Percentiles rank a stretch among this genome's conserved stretches.
phyloP scores from a whole-genome alignment of 768 basidiomycete species.

The Porphyrellus cyaneotinctus region DNA sequence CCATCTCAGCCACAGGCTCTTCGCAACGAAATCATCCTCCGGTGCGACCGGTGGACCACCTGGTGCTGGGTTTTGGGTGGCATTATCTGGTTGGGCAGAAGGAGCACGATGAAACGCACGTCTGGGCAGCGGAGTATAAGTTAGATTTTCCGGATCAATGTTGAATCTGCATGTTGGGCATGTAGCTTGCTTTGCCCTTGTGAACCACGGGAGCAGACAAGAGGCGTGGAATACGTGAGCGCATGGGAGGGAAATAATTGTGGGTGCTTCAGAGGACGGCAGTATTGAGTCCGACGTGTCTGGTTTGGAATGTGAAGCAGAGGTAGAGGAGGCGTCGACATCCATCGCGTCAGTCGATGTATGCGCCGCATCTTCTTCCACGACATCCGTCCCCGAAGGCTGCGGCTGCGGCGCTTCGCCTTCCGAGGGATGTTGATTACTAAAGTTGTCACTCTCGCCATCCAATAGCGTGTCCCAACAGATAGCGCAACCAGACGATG shows the following conservation, averaged over 20 bases:
- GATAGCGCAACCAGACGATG: conserved; percentile 56
- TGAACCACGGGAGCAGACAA: conserved; percentile 81
- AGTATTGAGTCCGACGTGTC: conserved; percentile 5
- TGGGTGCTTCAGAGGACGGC: conserved; percentile 27
- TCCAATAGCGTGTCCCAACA: conserved; percentile 71
- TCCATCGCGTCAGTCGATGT: conserved; percentile 14
- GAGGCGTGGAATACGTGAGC: conserved; percentile 78
- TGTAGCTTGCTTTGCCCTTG: conserved; percentile 71
- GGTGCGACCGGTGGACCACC: conserved; percentile 5
- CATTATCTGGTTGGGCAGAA: conserved; percentile 12
- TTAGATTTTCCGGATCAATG: conserved; percentile 74
- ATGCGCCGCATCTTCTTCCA: conserved; percentile 2
- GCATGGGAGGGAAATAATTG: conserved; percentile 70
- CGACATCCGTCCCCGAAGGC: neutral
- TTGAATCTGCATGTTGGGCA: conserved; percentile 84
- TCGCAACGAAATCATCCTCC: too few species aligned
- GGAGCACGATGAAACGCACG: conserved; percentile 14
- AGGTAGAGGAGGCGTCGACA: conserved; percentile 13
- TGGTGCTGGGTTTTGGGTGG: conserved; percentile 13
- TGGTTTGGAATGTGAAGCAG: conserved; percentile 13
- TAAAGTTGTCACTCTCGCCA: conserved; percentile 36
- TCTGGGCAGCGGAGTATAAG: conserved; percentile 34
- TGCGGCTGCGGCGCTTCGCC: conserved; percentile 1
- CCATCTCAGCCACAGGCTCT: too few species aligned
- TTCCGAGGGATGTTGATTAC: conserved; percentile 11